These are phyloP conservation scores for Diaporthe nobilis DNA, from an alignment of 2,329 filamentous ascomycete species.

Conservation along the genomic window DNA sequence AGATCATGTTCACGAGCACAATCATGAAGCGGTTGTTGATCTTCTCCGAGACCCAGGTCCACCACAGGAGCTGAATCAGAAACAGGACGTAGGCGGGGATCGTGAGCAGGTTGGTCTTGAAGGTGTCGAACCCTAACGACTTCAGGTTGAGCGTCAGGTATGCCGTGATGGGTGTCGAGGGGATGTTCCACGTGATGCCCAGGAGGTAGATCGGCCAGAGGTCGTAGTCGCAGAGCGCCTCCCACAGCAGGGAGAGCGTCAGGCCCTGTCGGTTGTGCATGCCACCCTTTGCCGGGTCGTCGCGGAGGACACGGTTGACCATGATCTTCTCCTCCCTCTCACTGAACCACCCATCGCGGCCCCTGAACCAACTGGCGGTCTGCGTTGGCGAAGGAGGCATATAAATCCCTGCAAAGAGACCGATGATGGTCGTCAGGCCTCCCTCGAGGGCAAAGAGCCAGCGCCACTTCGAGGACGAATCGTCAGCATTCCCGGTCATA, in stretches of 20 bases:
- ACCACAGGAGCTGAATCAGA: conserved; percentile 61
- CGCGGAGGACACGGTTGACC: conserved; percentile 66
- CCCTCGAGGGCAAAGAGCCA: conserved; percentile 43
- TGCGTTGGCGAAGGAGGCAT: conserved; percentile 71
- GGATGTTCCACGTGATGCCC: conserved; percentile 55
- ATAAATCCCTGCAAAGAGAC: conserved; percentile 59
- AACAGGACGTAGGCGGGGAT: conserved; percentile 58
- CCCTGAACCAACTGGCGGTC: conserved; percentile 68
- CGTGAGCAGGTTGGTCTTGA: conserved; percentile 46
- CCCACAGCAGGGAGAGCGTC: conserved; percentile 41
- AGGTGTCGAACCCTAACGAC: conserved; percentile 41
- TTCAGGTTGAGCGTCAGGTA: conserved; percentile 43
- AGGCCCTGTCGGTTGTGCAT: conserved; percentile 49
- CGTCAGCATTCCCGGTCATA: neutral
- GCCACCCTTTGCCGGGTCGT: conserved; percentile 45
- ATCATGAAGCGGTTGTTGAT: conserved; percentile 60
- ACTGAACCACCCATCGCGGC: conserved; percentile 70
- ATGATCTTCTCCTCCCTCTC: conserved; percentile 74
- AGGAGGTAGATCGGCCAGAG: conserved; percentile 44
- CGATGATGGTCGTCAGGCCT: conserved; percentile 50
- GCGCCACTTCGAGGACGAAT: conserved; percentile 51
- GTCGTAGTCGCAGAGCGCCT: conserved; percentile 43
- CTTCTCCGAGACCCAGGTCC: conserved; percentile 62
- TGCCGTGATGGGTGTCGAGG: conserved; percentile 47
- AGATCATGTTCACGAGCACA: conserved; percentile 60